These are phyloP conservation scores for Backusella tuberculispora DNA, from an alignment of 192 early-diverging fungal genomes.

Conservation along the genomic window DNA sequence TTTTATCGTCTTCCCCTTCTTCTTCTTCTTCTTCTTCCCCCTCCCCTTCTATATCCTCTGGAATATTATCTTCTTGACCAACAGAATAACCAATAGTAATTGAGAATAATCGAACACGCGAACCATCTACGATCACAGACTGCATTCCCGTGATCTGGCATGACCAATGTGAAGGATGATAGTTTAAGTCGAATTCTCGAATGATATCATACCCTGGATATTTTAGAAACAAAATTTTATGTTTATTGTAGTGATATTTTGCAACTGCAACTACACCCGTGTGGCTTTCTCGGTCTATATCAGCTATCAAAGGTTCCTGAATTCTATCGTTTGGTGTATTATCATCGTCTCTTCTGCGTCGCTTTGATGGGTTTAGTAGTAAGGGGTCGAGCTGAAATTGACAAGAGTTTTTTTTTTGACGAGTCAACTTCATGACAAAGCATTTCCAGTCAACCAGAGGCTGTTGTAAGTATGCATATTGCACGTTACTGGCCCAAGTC, in stretches of 20 bases:
- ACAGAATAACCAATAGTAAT: constrained; percentile 20
- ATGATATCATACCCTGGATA: constrained; percentile 30
- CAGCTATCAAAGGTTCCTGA: constrained; percentile 32
- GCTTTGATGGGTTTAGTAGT: neutral
- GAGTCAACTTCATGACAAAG: constrained; percentile 15
- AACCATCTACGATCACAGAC: constrained; percentile 14
- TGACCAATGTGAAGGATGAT: constrained; percentile 24
- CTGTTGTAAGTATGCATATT: constrained; percentile 16
- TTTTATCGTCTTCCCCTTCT: neutral
- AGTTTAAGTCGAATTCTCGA: constrained; percentile 25
- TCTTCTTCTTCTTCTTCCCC: constrained; percentile 25
- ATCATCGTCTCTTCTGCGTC: constrained; percentile 2
- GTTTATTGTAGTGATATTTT: constrained; percentile 21
- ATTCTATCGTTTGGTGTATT: constrained; percentile 9
- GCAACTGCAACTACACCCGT: constrained; percentile 28
- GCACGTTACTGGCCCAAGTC: constrained; percentile 20
- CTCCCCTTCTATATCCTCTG: neutral
- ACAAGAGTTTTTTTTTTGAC: constrained; percentile 21
- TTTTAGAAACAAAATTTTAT: constrained; percentile 28
- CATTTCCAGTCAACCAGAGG: constrained; percentile 32
- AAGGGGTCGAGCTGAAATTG: constrained; percentile 11
- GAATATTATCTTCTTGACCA: neutral
- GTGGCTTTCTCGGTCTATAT: constrained; percentile 28
- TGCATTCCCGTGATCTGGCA: constrained; percentile 36
- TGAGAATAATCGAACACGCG: constrained; percentile 24